Percentiles rank a stretch among this genome's conserved stretches.
Evolutionary conservation across 805 yeast genomes (phyloP).

Genomic region (Priceomyces fermenticarens): DNA sequence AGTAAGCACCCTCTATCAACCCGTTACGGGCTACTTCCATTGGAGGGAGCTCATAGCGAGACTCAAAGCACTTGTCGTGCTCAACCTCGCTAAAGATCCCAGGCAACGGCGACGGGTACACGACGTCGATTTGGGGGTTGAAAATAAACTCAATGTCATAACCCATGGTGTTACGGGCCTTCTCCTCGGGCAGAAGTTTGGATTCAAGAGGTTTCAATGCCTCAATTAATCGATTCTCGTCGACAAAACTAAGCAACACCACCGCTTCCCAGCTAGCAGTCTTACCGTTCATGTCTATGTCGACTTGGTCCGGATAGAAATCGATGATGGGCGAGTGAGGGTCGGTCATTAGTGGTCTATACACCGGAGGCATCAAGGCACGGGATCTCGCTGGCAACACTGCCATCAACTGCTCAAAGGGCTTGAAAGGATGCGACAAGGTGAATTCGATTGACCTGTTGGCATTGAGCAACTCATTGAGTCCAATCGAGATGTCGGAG

Average conservation of each 20-base stretch:
- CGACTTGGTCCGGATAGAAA: conserved; percentile 86
- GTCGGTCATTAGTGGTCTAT: conserved; percentile 82
- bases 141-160: conserved; percentile 61
- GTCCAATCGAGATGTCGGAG: conserved; percentile 76
- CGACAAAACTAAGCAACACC: conserved; percentile 88
- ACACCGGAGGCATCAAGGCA: conserved; percentile 69
- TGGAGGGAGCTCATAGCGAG: conserved; percentile 49
- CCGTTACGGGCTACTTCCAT: conserved; percentile 49
- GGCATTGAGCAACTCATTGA: conserved; percentile 46
- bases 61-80: conserved; percentile 74
- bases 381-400: conserved; percentile 93
- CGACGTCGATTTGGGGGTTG: conserved; percentile 69
- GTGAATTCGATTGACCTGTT: conserved; percentile 46
- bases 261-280: conserved; percentile 98
- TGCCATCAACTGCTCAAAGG: conserved; percentile 96
- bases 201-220: conserved; percentile 69
- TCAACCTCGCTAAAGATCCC: conserved; percentile 75
- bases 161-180: conserved; percentile 72
- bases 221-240: conserved; percentile 66
- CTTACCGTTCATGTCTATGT: conserved; percentile 89
- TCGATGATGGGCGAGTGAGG: conserved; percentile 82
- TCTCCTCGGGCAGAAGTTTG: conserved; percentile 67
- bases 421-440: conserved; percentile 76
- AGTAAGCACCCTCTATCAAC: conserved; percentile 60
- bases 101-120: conserved; percentile 74